A percentile compares a stretch with the other conserved stretches of the same genome.
Conservation (phyloP, 2,329 filamentous ascomycete genomes). For the Drechslera avenae region DNA sequence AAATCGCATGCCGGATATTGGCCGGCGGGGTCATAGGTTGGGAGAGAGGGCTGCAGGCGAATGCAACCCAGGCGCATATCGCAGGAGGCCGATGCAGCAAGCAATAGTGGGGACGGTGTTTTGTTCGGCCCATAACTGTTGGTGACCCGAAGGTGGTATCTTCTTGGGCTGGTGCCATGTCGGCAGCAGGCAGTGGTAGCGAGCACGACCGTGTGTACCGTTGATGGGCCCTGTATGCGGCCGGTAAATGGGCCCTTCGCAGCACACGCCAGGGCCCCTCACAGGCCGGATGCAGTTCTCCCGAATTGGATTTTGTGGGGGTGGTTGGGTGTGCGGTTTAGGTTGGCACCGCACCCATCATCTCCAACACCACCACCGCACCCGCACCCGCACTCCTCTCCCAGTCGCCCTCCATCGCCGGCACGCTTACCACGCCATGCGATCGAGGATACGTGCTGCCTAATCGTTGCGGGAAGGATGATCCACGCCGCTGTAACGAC, state of each 20-base stretch:
- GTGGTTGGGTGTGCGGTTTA: too few species aligned
- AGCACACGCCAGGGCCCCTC: too few species aligned
- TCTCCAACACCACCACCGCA: too few species aligned
- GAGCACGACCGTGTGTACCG: background rate
- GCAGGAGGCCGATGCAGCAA: slow-evolving; percentile 10
- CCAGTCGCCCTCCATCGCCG: background rate
- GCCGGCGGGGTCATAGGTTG: slow-evolving; percentile 4
- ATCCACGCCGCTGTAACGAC: slow-evolving; percentile 22
- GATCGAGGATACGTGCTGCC: slow-evolving; percentile 4
- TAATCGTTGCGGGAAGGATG: slow-evolving; percentile 25
- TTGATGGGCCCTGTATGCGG: too few species aligned
- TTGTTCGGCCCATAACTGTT: slow-evolving; percentile 19
- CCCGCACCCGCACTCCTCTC: background rate
- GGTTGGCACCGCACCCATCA: too few species aligned
- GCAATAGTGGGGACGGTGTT: slow-evolving; percentile 7
- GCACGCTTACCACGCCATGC: slow-evolving; percentile 2
- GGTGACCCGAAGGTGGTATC: slow-evolving; percentile 18
- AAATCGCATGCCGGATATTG: slow-evolving; percentile 17
- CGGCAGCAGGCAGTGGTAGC: slow-evolving; percentile 18
- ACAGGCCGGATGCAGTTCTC: too few species aligned
- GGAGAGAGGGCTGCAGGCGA: slow-evolving; percentile 10
- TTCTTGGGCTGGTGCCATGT: slow-evolving; percentile 10
- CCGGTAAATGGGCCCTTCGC: too few species aligned
- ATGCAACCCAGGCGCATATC: slow-evolving; percentile 18
- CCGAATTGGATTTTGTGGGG: too few species aligned